Evolutionary conservation across 1,284 basidiomycete genomes (phyloP).

Genomic region (Irpex rosettiformis): DNA sequence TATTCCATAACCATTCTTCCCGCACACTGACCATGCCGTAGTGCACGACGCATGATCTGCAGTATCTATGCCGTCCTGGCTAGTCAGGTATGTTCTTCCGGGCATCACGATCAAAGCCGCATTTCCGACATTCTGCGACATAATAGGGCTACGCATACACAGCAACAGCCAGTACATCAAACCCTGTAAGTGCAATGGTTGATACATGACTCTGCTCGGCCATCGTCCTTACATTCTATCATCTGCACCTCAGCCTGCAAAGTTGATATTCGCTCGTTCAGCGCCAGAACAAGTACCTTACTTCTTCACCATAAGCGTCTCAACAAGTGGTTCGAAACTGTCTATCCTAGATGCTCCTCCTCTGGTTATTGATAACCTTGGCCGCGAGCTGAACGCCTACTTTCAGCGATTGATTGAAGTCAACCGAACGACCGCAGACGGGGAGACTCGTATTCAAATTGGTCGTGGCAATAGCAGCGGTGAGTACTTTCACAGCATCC

Average conservation of each 20-base stretch:
- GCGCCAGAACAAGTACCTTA: conserved; percentile 42
- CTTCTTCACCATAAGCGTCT: conserved; percentile 63
- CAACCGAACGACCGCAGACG: conserved; percentile 45
- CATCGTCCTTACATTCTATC: background rate
- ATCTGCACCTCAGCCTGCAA: conserved; percentile 41
- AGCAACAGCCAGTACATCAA: conserved; percentile 55
- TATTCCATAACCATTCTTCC: background rate
- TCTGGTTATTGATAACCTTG: conserved; percentile 24
- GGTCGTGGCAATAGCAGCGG: conserved; percentile 28
- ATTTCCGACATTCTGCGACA: background rate
- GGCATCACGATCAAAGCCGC: background rate
- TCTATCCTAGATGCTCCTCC: conserved; percentile 56
- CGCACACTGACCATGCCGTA: conserved; percentile 18
- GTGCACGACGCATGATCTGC: conserved; percentile 41
- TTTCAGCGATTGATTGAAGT: conserved; percentile 49
- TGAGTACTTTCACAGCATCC: conserved; percentile 19
- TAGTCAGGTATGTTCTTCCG: conserved; percentile 29
- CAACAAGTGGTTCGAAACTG: conserved; percentile 49
- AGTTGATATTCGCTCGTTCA: conserved; percentile 53
- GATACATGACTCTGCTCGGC: conserved; percentile 5
- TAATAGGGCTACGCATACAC: conserved; percentile 49
- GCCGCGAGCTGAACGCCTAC: conserved; percentile 23
- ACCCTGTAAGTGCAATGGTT: conserved; percentile 38
- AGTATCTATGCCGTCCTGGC: conserved; percentile 39
- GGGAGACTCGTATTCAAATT: conserved; percentile 20